These are phyloP conservation scores for Pseudogymnoascus sp. DNA, from an alignment of 2,329 filamentous ascomycete genomes.

Conservation along the genomic window DNA sequence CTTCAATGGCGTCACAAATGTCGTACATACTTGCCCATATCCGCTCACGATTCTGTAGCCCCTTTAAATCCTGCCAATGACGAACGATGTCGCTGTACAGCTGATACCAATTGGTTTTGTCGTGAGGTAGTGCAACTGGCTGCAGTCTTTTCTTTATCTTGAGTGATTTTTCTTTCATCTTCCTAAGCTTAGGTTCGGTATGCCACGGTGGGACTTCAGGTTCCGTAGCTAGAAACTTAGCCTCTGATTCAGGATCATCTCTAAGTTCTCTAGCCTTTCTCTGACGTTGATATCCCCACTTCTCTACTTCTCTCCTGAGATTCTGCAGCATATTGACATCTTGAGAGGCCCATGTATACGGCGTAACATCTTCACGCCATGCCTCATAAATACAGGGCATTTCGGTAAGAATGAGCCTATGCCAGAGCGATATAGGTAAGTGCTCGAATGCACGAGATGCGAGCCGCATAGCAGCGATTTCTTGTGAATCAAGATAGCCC, in stretches of 20 bases:
- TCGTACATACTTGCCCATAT: conserved; percentile 22
- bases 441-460: conserved; percentile 19
- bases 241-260: neutral
- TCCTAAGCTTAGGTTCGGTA: neutral
- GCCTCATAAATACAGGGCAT: conserved; percentile 26
- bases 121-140: conserved; percentile 3
- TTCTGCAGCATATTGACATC: neutral
- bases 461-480: conserved; percentile 22
- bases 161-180: neutral
- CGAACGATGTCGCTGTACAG: conserved; percentile 19
- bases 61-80: conserved; percentile 20
- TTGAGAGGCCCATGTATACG: conserved; percentile 3
- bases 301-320: neutral
- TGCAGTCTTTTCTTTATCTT: neutral
- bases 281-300: neutral
- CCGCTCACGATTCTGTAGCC: conserved; percentile 21
- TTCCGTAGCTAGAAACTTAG: neutral
- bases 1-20: conserved; percentile 7
- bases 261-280: neutral
- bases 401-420: conserved; percentile 18
- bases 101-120: conserved; percentile 20
- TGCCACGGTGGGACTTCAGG: neutral
- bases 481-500: conserved; percentile 15
- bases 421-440: conserved; percentile 19
- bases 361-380: neutral